Evolutionary conservation across 139 green algal genomes (phyloP).

Genomic region (Diplosphaera chodatii): DNA sequence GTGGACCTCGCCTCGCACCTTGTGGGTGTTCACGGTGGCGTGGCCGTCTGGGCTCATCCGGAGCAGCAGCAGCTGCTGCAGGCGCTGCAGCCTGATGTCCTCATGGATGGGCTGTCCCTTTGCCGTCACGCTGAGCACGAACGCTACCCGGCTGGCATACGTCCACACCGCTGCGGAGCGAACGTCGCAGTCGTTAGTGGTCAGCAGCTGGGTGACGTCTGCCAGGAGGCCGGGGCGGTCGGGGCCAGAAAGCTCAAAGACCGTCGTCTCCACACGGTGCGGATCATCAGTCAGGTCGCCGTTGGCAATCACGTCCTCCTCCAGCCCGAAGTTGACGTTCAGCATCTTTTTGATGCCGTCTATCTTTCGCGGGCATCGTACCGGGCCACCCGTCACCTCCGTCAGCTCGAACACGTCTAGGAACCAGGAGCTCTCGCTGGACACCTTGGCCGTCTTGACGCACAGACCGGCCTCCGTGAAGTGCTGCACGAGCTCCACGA

Average conservation of each 20-base stretch:
- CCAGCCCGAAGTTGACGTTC: conserved; percentile 44
- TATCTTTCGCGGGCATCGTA: conserved; percentile 72
- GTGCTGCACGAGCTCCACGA: conserved; percentile 95
- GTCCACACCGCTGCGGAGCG: conserved; percentile 82
- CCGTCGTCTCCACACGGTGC: conserved; percentile 43
- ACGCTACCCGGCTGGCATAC: conserved; percentile 61
- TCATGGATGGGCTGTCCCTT: conserved; percentile 54
- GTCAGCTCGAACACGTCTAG: conserved; percentile 90
- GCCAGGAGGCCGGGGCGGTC: conserved; percentile 80
- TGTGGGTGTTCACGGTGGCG: conserved; percentile 50
- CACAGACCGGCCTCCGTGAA: conserved; percentile 87
- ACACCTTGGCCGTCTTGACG: conserved; percentile 78
- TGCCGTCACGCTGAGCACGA: conserved; percentile 76
- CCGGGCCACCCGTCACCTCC: conserved; percentile 65
- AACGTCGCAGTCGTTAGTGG: conserved; percentile 75
- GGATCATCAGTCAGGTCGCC: conserved; percentile 35
- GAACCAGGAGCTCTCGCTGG: conserved; percentile 93
- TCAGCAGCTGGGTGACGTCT: conserved; percentile 77
- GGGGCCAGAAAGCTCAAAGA: conserved; percentile 82
- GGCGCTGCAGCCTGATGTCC: conserved; percentile 44
- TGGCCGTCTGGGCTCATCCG: conserved; percentile 51
- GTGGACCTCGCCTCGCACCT: conserved; percentile 69
- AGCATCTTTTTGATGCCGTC: conserved; percentile 68
- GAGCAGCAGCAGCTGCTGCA: conserved; percentile 58
- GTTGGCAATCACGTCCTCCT: conserved; percentile 41